Base-by-base conservation (phyloP, 129 eudicot species). In the Lactuca saligna region DNA sequence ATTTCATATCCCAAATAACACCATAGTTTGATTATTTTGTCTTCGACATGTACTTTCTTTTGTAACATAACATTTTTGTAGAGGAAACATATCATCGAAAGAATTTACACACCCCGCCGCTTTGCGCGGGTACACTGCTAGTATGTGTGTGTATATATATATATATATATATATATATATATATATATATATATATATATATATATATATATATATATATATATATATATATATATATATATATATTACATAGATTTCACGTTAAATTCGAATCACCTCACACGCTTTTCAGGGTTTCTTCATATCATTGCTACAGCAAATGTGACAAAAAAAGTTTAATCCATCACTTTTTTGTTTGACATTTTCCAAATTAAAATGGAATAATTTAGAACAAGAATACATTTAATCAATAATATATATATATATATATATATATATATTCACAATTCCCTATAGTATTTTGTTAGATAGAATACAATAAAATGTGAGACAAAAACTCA, bases 261-360 rank as follows among this genome's bases (percentile, higher is more conserved):
- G 49, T 69, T 17, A 6, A 33, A 34, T 54, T 54, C 51, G 37
- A 68, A 54, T 68, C 37, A 68, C 11, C 35, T 34, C 20, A 68
- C 17, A 35, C 37, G 12, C 51, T 56, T 69, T 69, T 69, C 39
- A 37, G 57, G 17, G 17, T 69, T 66, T 39, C 54, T 69, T 56
- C 9, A 13, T 13, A 39, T 68, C 38, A 54, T 17, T 41, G 29
- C 51, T 68, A 67, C 29, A 34, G 20, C 53, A 17, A 33, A 53
- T 15, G 42, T 59, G 44, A 37, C 42, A 5, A n/a, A 32, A 6
- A 58, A 58, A 31, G 32, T 58, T 13, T 58, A 42, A 42, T 42
- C 38, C 49, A 3, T 42, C 49, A 8, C 13, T 42, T 42, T 42
- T 9, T 42, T 42, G 49, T 42, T 42, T 42, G 13, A 42, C 8